These are phyloP conservation scores for Tephrocybe sp. DNA, from an alignment of 768 basidiomycete genomes.

Conservation along the genomic window DNA sequence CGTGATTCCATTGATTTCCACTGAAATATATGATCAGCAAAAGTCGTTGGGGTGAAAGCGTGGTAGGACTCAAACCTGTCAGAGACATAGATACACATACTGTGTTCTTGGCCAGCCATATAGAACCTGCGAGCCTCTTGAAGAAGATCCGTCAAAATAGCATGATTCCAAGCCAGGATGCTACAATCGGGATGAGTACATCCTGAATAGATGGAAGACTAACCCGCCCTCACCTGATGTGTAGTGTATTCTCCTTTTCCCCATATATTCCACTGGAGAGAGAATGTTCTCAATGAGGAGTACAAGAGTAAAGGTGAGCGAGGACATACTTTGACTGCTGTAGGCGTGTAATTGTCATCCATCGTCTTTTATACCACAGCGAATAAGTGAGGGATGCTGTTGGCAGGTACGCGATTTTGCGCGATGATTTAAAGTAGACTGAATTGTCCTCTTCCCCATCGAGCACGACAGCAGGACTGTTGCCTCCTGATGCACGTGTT, in stretches of 20 bases:
- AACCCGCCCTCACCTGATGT: slow-evolving; percentile 13
- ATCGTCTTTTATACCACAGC: slow-evolving; percentile 30
- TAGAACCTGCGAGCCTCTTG: slow-evolving; percentile 40
- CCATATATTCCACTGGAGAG: slow-evolving; percentile 10
- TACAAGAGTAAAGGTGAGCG: not conserved
- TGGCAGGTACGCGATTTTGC: slow-evolving; percentile 32
- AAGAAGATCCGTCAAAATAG: slow-evolving; percentile 37
- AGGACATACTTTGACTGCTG: slow-evolving; percentile 10
- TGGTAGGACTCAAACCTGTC: slow-evolving; percentile 28
- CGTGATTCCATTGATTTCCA: slow-evolving; percentile 43
- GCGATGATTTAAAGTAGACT: slow-evolving; percentile 11
- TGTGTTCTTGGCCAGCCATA: slow-evolving; percentile 33
- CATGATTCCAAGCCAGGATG: slow-evolving; percentile 39
- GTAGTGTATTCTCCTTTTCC: slow-evolving; percentile 13
- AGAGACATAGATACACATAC: slow-evolving; percentile 41
- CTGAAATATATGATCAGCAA: slow-evolving; percentile 1
- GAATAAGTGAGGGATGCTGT: slow-evolving; percentile 30
- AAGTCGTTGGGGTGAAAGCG: too few relatives aligned
- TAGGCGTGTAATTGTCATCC: slow-evolving; percentile 24
- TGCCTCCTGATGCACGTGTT: slow-evolving; percentile 29
- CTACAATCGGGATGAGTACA: slow-evolving; percentile 20
- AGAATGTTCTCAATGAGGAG: not conserved
- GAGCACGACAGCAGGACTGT: slow-evolving; percentile 23
- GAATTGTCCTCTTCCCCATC: slow-evolving; percentile 25
- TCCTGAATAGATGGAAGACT: not conserved